Percentiles rank a stretch among this genome's conserved stretches.
These are phyloP conservation scores for Aspergillus sp. DNA, from an alignment of 2,329 filamentous ascomycete genomes.

Conservation along the genomic window DNA sequence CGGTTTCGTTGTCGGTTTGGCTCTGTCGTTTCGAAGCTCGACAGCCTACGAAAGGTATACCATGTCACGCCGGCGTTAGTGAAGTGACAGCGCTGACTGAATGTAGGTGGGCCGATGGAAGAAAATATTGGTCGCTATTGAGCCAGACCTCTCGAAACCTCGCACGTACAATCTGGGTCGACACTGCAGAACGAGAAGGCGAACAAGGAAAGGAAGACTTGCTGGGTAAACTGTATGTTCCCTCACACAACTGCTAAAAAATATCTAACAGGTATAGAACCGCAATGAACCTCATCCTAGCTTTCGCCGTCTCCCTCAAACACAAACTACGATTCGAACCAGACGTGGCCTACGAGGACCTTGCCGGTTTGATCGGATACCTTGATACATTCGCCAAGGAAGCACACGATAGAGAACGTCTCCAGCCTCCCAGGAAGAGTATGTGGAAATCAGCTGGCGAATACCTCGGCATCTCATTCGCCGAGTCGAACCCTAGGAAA, in stretches of 20 bases:
- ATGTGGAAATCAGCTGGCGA: conserved; percentile 64
- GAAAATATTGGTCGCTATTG: conserved; percentile 58
- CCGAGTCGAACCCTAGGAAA: conserved; percentile 73
- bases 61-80: no score
- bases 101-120: conserved; percentile 54
- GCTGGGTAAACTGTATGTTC: conserved; percentile 56
- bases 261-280: conserved; percentile 34
- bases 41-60: conserved; percentile 62
- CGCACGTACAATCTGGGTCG: conserved; percentile 75
- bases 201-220: conserved; percentile 60
- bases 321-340: conserved; percentile 82
- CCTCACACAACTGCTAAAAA: neutral
- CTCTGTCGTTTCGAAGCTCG: conserved; percentile 71
- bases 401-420: conserved; percentile 42
- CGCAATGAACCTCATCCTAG: conserved; percentile 71
- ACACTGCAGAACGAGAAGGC: conserved; percentile 58
- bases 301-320: conserved; percentile 73
- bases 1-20: conserved; percentile 75
- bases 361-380: conserved; percentile 64
- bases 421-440: conserved; percentile 39
- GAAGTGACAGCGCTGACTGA: no score
- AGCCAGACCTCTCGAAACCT: conserved; percentile 54
- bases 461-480: conserved; percentile 72
- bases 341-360: conserved; percentile 70
- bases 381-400: conserved; percentile 69